Evolutionary conservation across 306 rosid genomes (phyloP).

Genomic region (Vachellia collinsii): DNA sequence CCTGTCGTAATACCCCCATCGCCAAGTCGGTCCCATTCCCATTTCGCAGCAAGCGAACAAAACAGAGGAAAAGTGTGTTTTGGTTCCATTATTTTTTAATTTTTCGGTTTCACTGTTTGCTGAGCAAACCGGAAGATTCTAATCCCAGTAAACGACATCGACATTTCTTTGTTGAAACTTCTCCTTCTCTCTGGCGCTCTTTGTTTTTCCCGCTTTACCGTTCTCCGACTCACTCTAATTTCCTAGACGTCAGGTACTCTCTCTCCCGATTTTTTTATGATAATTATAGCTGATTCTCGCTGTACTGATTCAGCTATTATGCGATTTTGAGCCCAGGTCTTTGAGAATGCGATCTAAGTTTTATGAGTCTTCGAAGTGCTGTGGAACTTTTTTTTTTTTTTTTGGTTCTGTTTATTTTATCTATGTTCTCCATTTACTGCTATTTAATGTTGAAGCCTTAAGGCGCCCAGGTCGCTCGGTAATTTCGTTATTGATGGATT

Average conservation of each 20-base stretch:
- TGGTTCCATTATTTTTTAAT: background rate
- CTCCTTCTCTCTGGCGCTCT: background rate
- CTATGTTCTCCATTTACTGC: background rate
- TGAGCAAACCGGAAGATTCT: constrained; percentile 38
- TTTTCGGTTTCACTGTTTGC: background rate
- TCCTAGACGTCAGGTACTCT: constrained; percentile 15
- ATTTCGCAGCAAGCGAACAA: background rate
- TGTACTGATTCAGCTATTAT: background rate
- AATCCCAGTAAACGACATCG: constrained; percentile 38
- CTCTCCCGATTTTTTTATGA: background rate
- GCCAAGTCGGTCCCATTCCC: background rate
- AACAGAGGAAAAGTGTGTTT: background rate
- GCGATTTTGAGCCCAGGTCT: background rate
- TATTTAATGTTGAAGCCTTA: background rate
- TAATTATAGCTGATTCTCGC: background rate
- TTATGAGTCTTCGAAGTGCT: background rate
- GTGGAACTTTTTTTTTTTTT: background rate
- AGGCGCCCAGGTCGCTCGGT: background rate
- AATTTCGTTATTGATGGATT: background rate
- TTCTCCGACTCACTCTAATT: constrained; percentile 26
- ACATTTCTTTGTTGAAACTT: constrained; percentile 34
- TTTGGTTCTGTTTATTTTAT: background rate
- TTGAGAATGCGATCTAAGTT: constrained; percentile 15
- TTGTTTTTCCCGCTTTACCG: constrained; percentile 9
- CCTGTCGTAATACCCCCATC: background rate